Conservation (phyloP, 2,329 filamentous ascomycete genomes). For the Pezicula rhizophila region DNA sequence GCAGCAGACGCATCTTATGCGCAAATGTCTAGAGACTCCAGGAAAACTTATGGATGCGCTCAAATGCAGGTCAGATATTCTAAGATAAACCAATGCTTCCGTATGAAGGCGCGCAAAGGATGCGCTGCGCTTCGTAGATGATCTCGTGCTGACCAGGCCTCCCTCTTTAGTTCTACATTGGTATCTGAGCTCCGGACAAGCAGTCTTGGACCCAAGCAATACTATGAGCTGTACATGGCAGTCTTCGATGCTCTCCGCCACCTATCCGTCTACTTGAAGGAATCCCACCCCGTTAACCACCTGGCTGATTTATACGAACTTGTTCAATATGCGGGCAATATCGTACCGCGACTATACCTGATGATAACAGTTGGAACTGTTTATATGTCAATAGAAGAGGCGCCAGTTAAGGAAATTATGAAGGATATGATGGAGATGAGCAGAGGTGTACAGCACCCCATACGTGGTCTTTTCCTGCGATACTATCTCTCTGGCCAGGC, state of each 20-base stretch:
- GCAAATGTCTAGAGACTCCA: conserved; percentile 92
- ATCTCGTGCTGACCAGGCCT: conserved; percentile 23
- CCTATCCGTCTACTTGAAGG: conserved; percentile 90
- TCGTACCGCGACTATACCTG: conserved; percentile 89
- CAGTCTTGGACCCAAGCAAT: conserved; percentile 96
- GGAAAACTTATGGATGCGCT: conserved; percentile 99
- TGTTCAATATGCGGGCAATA: conserved; percentile 97
- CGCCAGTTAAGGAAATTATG: conserved; percentile 99
- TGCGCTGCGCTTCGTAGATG: conserved; percentile 6
- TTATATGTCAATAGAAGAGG: conserved; percentile 98
- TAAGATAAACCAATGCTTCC: conserved; percentile 1
- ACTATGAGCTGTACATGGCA: conserved; percentile 99
- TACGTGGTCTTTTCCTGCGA: conserved; percentile 87
- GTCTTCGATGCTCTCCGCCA: conserved; percentile 97
- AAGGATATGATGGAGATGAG: conserved; percentile 99
- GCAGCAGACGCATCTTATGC: conserved; percentile 95
- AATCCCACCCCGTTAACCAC: conserved; percentile 96
- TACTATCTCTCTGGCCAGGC: conserved; percentile 97
- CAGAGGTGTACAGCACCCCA: conserved; percentile 91
- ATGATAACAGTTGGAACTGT: conserved; percentile 99
- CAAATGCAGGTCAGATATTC: conserved; percentile 83
- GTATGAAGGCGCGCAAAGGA: conserved; percentile 5
- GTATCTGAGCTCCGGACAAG: conserved; percentile 98
- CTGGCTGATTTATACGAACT: conserved; percentile 96
- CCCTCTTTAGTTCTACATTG: conserved; percentile 71